Evolutionary conservation across 441 rosid genomes (phyloP), one percentile per base, ranked within the genome.

Genomic region (Pelargonium australe): DNA sequence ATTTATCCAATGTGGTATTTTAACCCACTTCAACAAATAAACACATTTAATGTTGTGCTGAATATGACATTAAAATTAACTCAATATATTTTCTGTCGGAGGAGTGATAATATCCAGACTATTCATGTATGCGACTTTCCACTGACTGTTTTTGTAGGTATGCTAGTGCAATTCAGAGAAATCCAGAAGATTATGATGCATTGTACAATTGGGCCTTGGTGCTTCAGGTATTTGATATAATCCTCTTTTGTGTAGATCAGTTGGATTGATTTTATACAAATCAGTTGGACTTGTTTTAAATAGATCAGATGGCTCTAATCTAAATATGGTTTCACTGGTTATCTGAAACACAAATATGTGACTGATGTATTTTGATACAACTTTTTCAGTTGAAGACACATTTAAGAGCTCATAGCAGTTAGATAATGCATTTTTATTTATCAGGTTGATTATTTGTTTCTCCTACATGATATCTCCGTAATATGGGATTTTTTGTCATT

Each of bases 141-240:
- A 58, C 20, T 58, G 63, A 25, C 23, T 58, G 63, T 58, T 68
- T 80, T 70, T 81, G 73, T 81, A 92, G 99, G 89, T 90, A 95
- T 78, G 97, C 98, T 40, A 83, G 85, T 70, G 86, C 98, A 3
- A 83, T 95, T 57, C 91, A 89, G 76, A 87, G 96, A 78, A 90
- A 95, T 76, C 90, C 99, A 12, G 95, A 91, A 44, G 98, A 95
- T 81, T 89, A 92, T 80, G 98, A 95, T 80, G 96, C 98, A 13
- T 74, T 95, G 19, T 95, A 92, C 82, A 95, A 95, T 75, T 95
- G 98, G 98, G 99, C 96, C 14, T 82, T 95, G 85, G 95, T 95
- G 80, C 98, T 95, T 80, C 98, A 95, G 99, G 99, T 90, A 40
- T 77, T 76, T 61, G 55, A 64, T 69, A 34, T 53, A 65, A 60